Conservation (phyloP, 139 green algal species). For the Mesotaenium endlicherianum region DNA sequence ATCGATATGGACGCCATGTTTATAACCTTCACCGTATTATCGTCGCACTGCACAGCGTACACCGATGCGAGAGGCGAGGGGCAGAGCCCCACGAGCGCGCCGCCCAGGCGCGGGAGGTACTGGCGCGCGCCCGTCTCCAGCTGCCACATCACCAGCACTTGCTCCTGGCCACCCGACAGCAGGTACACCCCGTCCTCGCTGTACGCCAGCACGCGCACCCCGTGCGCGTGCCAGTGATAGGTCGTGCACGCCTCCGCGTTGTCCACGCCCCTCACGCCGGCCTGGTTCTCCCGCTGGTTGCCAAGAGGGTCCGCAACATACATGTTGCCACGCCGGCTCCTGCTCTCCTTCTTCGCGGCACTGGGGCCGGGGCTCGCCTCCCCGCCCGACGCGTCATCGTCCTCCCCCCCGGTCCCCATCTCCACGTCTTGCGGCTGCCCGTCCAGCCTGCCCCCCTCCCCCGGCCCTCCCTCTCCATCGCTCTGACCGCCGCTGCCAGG, state of each 20-base stretch:
- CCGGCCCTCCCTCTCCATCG: not conserved
- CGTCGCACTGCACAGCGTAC: slow-evolving; percentile 62
- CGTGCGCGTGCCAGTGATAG: slow-evolving; percentile 81
- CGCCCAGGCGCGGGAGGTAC: slow-evolving; percentile 74
- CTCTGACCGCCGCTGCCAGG: not conserved
- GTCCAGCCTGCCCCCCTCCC: not conserved
- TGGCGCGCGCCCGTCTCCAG: slow-evolving; percentile 50
- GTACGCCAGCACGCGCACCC: slow-evolving; percentile 73
- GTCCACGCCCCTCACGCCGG: not conserved
- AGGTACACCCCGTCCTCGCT: slow-evolving; percentile 70
- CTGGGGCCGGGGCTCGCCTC: too few relatives aligned
- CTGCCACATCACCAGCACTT: slow-evolving; percentile 66
- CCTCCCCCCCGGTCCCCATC: too few relatives aligned
- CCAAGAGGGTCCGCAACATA: too few relatives aligned
- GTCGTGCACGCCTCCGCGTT: slow-evolving; percentile 55
- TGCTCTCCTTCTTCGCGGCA: too few relatives aligned
- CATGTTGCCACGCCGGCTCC: too few relatives aligned
- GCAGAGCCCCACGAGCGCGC: slow-evolving; percentile 48
- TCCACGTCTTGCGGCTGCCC: too few relatives aligned
- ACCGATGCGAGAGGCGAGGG: slow-evolving; percentile 54
- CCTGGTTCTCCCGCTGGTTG: not conserved
- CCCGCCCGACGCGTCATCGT: not conserved
- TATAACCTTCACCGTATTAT: slow-evolving; percentile 75
- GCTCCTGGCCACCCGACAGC: slow-evolving; percentile 67
- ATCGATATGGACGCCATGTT: slow-evolving; percentile 60